These are phyloP conservation scores for Breviolum minutum DNA, from an alignment of 73 alveolate genomes.

Conservation along the genomic window DNA sequence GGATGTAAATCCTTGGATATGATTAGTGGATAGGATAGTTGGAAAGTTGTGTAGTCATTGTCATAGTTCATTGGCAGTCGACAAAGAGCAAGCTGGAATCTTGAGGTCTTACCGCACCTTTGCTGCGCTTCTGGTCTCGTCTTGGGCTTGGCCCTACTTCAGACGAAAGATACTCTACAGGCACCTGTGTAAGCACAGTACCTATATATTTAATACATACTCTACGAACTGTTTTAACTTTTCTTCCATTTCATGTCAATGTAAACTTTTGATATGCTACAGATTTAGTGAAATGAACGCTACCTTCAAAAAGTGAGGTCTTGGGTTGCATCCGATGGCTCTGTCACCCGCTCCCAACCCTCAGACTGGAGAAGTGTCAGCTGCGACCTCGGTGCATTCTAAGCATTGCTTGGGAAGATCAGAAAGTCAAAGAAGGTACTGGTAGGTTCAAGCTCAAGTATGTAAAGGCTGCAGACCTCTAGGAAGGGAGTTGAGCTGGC, in stretches of 20 bases:
- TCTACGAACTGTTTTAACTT: no score
- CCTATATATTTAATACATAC: no score
- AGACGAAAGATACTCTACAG: not conserved
- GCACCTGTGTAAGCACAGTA: no score
- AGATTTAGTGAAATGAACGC: not conserved
- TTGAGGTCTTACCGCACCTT: slow-evolving; percentile 40
- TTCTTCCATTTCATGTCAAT: not conserved
- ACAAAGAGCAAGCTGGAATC: not conserved
- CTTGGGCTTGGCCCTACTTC: not conserved
- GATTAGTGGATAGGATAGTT: no score
- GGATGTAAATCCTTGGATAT: not conserved
- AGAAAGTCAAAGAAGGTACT: no score
- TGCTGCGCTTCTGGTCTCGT: slow-evolving; percentile 82
- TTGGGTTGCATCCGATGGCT: slow-evolving; percentile 42
- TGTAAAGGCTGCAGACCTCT: no score
- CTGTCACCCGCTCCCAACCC: slow-evolving; percentile 71
- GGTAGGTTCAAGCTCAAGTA: no score
- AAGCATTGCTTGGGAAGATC: not conserved
- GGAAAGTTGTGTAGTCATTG: no score
- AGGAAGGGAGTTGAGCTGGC: no score
- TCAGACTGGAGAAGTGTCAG: slow-evolving; percentile 91
- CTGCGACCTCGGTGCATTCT: not conserved
- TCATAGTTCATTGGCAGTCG: no score
- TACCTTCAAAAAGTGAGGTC: not conserved
- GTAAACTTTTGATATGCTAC: not conserved